A percentile compares a stretch with the other conserved stretches of the same genome.
phyloP scores from a whole-genome alignment of 805 yeast species.

The Candida pseudoglaebosa region DNA sequence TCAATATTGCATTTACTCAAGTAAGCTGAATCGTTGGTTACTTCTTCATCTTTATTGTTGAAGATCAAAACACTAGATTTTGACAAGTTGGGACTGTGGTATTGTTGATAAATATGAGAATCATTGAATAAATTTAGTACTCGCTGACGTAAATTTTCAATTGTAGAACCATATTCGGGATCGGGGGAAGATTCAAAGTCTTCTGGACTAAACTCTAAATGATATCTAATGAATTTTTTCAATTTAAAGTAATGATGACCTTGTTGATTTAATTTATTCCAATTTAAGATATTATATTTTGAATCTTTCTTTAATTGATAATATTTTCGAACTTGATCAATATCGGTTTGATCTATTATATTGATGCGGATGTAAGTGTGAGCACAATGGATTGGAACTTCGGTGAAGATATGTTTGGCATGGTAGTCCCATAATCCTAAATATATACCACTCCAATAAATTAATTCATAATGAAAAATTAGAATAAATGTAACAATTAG shows the following conservation, averaged over 20 bases:
- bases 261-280: slow-evolving; percentile 16
- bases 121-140: slow-evolving; percentile 51
- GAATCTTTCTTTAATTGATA: slow-evolving; percentile 24
- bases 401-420: slow-evolving; percentile 61
- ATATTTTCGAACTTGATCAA: slow-evolving; percentile 21
- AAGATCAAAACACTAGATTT: slow-evolving; percentile 23
- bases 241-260: slow-evolving; percentile 17
- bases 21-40: slow-evolving; percentile 23
- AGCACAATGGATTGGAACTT: slow-evolving; percentile 76
- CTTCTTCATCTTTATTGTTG: slow-evolving; percentile 26
- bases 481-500: slow-evolving; percentile 20
- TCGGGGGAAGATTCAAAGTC: slow-evolving; percentile 60
- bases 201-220: slow-evolving; percentile 78
- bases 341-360: slow-evolving; percentile 19
- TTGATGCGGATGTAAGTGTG: slow-evolving; percentile 59
- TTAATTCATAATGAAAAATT: slow-evolving; percentile 34
- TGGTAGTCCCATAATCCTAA: slow-evolving; percentile 45
- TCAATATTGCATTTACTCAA: slow-evolving; percentile 36
- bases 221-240: slow-evolving; percentile 44
- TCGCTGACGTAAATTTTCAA: slow-evolving; percentile 57
- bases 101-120: slow-evolving; percentile 24
- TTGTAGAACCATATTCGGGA: slow-evolving; percentile 66
- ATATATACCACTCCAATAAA: slow-evolving; percentile 42
- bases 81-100: slow-evolving; percentile 9
- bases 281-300: slow-evolving; percentile 21